Conservation (phyloP, 2,329 filamentous ascomycete species). For the Diaporthe amygdali region DNA sequence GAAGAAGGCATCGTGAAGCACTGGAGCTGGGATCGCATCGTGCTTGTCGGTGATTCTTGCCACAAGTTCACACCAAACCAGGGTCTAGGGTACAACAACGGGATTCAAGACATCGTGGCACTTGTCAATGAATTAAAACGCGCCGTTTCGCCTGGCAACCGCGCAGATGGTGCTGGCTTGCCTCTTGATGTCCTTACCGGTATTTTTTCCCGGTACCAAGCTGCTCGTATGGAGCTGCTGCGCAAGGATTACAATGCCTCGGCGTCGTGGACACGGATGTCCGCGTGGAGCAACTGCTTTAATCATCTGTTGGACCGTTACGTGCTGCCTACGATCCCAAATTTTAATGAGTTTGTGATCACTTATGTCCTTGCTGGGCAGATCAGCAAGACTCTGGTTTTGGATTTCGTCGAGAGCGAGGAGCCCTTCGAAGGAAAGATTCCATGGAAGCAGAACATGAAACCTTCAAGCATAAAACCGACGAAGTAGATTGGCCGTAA, state of each 20-base stretch:
- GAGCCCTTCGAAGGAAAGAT: conserved; percentile 27
- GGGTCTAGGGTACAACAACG: conserved; percentile 41
- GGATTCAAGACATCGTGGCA: conserved; percentile 38
- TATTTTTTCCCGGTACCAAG: conserved; percentile 26
- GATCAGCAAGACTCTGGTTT: conserved; percentile 23
- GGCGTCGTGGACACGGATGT: conserved; percentile 30
- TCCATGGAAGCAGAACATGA: conserved; percentile 20
- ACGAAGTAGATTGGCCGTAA: no score
- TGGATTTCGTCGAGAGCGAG: conserved; percentile 28
- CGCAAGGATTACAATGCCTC: conserved; percentile 26
- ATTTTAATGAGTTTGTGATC: background rate
- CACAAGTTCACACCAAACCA: conserved; percentile 45
- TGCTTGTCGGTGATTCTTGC: conserved; percentile 41
- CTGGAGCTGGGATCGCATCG: conserved; percentile 42
- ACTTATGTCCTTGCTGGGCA: conserved; percentile 20
- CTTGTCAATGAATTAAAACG: conserved; percentile 34
- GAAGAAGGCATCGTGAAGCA: conserved; percentile 43
- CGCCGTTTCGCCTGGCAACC: background rate
- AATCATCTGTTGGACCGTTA: conserved; percentile 32
- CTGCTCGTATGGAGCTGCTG: conserved; percentile 23
- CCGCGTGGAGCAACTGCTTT: conserved; percentile 31
- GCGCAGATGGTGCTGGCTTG: background rate
- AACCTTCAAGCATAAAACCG: no score
- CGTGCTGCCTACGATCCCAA: conserved; percentile 21
- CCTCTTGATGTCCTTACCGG: background rate